A percentile compares a stretch with the other conserved stretches of the same genome.
Evolutionary conservation across 306 rosid genomes (phyloP).

Genomic region (Lathyrus tuberosus): DNA sequence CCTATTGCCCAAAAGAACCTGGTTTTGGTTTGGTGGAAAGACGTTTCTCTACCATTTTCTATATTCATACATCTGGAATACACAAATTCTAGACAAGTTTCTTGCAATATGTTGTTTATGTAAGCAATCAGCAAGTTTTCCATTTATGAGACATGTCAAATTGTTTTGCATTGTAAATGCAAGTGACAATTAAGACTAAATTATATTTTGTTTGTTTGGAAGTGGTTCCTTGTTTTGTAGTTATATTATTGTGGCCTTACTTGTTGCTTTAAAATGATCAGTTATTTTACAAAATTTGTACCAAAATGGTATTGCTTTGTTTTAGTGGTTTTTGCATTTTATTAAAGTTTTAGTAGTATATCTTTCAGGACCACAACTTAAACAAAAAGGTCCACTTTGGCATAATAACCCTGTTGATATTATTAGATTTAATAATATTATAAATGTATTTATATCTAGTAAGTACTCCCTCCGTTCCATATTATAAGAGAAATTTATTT

Average conservation of each 20-base stretch:
- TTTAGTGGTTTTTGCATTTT: background rate
- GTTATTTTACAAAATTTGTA: background rate
- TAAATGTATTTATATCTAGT: no score
- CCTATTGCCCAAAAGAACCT: slow-evolving; percentile 30
- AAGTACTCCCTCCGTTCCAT: no score
- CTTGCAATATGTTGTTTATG: slow-evolving; percentile 38
- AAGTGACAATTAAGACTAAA: slow-evolving; percentile 19
- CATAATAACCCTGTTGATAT: no score
- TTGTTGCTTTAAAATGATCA: background rate
- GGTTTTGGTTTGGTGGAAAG: slow-evolving; percentile 27
- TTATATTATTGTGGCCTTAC: background rate
- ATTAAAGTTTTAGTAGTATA: background rate
- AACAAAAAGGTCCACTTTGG: background rate
- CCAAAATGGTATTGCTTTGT: background rate
- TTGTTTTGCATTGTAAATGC: slow-evolving; percentile 49
- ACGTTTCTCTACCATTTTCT: slow-evolving; percentile 21
- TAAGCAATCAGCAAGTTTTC: slow-evolving; percentile 34
- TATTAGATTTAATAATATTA: no score
- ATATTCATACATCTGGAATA: slow-evolving; percentile 22
- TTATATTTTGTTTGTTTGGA: background rate
- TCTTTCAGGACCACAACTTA: background rate
- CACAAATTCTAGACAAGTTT: slow-evolving; percentile 36
- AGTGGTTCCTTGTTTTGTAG: background rate
- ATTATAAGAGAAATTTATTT: no score
- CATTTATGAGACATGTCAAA: slow-evolving; percentile 8